These are phyloP conservation scores for Aschersonia sp. DNA, from an alignment of 2,329 filamentous ascomycete species.

Conservation along the genomic window DNA sequence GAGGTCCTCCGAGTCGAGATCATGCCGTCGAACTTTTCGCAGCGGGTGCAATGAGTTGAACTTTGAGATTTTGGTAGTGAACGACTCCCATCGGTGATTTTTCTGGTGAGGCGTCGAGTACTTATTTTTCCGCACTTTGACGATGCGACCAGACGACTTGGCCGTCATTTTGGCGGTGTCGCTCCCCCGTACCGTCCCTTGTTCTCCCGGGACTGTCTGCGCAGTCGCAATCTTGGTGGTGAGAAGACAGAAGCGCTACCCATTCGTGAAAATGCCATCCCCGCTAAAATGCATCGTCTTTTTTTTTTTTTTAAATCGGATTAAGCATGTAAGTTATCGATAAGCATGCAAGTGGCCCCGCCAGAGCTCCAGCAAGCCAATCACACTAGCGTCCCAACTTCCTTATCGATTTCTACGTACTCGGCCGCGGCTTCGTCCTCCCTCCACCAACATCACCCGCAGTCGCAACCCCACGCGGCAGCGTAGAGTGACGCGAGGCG, in stretches of 20 bases:
- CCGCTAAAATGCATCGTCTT: no score
- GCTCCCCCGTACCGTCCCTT: neutral
- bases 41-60: conserved; percentile 83
- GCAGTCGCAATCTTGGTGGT: no score
- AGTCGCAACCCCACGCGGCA: neutral
- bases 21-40: conserved; percentile 73
- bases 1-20: conserved; percentile 66
- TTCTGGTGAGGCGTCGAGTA: conserved; percentile 60
- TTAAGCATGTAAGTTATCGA: conserved; percentile 12
- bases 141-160: conserved; percentile 50
- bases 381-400: conserved; percentile 15
- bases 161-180: conserved; percentile 39
- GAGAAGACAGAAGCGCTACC: no score
- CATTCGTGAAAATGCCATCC: no score
- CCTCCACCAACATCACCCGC: conserved; percentile 2
- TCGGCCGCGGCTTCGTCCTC: neutral
- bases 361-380: conserved; percentile 12
- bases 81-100: conserved; percentile 82
- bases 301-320: conserved; percentile 4
- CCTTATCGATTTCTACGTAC: neutral
- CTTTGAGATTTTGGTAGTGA: conserved; percentile 78
- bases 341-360: conserved; percentile 11
- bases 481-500: neutral
- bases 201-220: no score
- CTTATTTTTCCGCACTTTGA: conserved; percentile 56